Evolutionary conservation across 495 filamentous ascomycete genomes (phyloP).

Genomic region (Hypoxylon fuscum): DNA sequence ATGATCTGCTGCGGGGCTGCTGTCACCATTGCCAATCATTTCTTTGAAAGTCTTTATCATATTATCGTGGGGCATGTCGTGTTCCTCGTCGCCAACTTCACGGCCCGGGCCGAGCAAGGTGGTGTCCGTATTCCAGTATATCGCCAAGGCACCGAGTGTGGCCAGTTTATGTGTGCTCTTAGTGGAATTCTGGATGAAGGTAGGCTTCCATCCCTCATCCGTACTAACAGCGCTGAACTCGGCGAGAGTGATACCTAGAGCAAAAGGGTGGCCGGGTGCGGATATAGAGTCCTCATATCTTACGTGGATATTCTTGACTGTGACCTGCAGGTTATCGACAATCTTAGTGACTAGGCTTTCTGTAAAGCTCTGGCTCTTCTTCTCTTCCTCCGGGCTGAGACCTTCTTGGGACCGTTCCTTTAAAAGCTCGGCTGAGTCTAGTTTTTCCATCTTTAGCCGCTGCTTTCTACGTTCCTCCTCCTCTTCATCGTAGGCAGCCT

Average conservation of each 20-base stretch:
- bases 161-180: constrained; percentile 90
- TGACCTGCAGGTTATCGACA: constrained; percentile 96
- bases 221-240: constrained; percentile 97
- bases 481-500: constrained; percentile 89
- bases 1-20: constrained; percentile 62
- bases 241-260: constrained; percentile 86
- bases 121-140: constrained; percentile 98
- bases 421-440: constrained; percentile 92
- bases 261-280: constrained; percentile 93
- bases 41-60: constrained; percentile 77
- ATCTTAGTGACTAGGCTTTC: constrained; percentile 94
- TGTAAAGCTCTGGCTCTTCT: constrained; percentile 95
- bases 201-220: constrained; percentile 90
- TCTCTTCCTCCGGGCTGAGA: constrained; percentile 91
- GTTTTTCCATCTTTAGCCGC: constrained; percentile 93
- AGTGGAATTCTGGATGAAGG: constrained; percentile 87
- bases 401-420: constrained; percentile 92
- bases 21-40: constrained; percentile 76
- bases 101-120: constrained; percentile 80
- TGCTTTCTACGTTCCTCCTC: constrained; percentile 87
- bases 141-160: constrained; percentile 82
- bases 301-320: constrained; percentile 96
- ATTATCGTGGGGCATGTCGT: constrained; percentile 66
- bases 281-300: constrained; percentile 98
- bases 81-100: constrained; percentile 65